Percentiles rank a stretch among this genome's conserved stretches.
Evolutionary conservation across 768 basidiomycete species (phyloP).

Genomic region (Termitomyces sp.): DNA sequence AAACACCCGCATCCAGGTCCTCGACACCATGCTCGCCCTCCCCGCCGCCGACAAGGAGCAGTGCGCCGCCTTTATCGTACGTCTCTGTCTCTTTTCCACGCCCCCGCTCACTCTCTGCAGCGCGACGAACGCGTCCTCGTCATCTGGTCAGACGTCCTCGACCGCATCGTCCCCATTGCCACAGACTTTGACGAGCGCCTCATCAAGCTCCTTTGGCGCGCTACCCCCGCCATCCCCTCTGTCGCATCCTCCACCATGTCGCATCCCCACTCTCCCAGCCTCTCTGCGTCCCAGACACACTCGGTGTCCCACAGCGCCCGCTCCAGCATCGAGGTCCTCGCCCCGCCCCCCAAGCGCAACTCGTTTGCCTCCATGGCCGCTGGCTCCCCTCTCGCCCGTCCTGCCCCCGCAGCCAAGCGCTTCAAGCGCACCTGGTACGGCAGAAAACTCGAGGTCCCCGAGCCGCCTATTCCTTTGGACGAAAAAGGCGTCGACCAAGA

Average conservation of each 20-base stretch:
- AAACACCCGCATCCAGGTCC: constrained; percentile 80
- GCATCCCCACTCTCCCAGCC: constrained; percentile 11
- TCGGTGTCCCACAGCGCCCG: constrained; percentile 7
- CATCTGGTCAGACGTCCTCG: constrained; percentile 79
- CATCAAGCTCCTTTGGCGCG: constrained; percentile 76
- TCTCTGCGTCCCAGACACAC: constrained; percentile 21
- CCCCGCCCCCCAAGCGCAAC: not conserved
- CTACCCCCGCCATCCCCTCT: constrained; percentile 29
- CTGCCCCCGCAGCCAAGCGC: not conserved
- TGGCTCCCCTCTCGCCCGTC: not conserved
- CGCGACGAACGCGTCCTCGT: constrained; percentile 81
- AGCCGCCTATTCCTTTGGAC: not conserved
- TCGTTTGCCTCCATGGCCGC: not conserved
- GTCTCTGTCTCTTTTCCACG: constrained; percentile 18
- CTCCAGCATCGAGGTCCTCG: constrained; percentile 10
- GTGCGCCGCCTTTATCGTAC: constrained; percentile 79
- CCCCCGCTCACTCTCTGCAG: constrained; percentile 23
- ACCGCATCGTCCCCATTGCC: constrained; percentile 68
- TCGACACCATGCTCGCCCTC: constrained; percentile 73
- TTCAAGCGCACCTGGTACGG: constrained; percentile 58
- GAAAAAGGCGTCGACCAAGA: constrained; percentile 6
- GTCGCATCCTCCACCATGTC: constrained; percentile 20
- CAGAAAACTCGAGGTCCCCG: constrained; percentile 35
- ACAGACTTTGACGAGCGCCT: constrained; percentile 73
- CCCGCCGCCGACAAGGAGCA: constrained; percentile 83